Evolutionary conservation across 2,329 filamentous ascomycete genomes (phyloP), one percentile per base, ranked within the genome.

Genomic region (Sporothrix sp.): DNA sequence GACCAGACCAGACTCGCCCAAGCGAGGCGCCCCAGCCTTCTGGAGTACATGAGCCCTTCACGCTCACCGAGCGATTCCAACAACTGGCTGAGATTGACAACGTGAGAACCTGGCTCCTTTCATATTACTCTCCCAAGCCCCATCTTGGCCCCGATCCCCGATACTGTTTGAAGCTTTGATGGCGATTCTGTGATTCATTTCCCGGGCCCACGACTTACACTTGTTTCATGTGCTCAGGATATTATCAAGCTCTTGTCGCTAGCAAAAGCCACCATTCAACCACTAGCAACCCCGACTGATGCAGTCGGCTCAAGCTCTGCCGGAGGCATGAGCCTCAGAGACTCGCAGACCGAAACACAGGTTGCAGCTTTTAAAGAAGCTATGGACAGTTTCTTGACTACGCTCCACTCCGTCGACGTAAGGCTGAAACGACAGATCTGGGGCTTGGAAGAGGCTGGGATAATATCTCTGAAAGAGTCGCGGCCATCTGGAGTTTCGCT

Each of bases 51-150:
- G 62, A 72, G 30, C 73, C 75, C n/a, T 85, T 90, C 58, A 85
- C 81, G 9, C 76, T 84, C 30, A 77, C 84, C 36, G 85, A 94
- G 63, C 86, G 85, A 57, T 88, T 95, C 57, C 74, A 82, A 52
- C 87, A 94, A 61, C 78, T 95, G 51, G 84, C 82, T 58, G 79
- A 83, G 37, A 85, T 95, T 59, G 88, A 94, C 68, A 78, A 78
- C 62, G 81, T 82, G 62, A 2, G 3, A 11, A 20, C 4, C 38
- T 28, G 21, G 18, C 27, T 5, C 6, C 42, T 25, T 3, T 60
- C n/a, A n/a, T 67, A 52, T 62, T 68, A 48, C 66, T 69, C 64
- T 59, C 55, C 23, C 7, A 30, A 9, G 9, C 25, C 6, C 25
- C 25, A 28, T 5, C 25, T 28, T 28, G 25, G n/a, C n/a, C n/a